Conservation (phyloP, 371 early-diverging fungal genomes). For the Sporodiniella umbellata region DNA sequence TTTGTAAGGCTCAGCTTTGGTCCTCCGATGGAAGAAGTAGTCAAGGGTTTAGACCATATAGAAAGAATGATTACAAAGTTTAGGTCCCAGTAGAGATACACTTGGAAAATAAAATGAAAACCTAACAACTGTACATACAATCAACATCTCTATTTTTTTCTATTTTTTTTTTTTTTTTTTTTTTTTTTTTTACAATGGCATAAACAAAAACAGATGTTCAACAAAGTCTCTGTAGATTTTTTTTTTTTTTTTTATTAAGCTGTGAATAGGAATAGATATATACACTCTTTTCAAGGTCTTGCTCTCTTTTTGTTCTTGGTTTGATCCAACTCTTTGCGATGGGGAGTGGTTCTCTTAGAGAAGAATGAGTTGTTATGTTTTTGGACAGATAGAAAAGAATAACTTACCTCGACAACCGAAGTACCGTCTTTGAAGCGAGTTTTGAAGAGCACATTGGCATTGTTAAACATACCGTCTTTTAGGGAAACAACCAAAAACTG, state of each 20-base stretch:
- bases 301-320: constrained; percentile 5
- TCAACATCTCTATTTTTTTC: too few species aligned
- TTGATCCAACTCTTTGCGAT: constrained; percentile 11
- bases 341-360: constrained; percentile 21
- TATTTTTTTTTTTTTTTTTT: too few species aligned
- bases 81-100: background rate
- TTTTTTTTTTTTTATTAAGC: too few species aligned
- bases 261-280: too few species aligned
- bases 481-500: constrained; percentile 99
- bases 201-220: too few species aligned
- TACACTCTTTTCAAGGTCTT: too few species aligned
- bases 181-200: too few species aligned
- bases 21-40: constrained; percentile 46
- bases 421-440: constrained; percentile 96
- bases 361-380: background rate
- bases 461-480: constrained; percentile 99
- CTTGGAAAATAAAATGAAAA: too few species aligned
- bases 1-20: constrained; percentile 53
- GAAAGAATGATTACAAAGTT: constrained; percentile 16
- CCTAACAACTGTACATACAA: too few species aligned
- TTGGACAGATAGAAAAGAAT: background rate
- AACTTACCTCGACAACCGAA: constrained; percentile 81
- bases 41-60: constrained; percentile 30
- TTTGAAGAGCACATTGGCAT: constrained; percentile 97
- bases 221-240: too few species aligned